These are phyloP conservation scores for Termitomyces sp. DNA, from an alignment of 768 basidiomycete genomes.

Conservation along the genomic window DNA sequence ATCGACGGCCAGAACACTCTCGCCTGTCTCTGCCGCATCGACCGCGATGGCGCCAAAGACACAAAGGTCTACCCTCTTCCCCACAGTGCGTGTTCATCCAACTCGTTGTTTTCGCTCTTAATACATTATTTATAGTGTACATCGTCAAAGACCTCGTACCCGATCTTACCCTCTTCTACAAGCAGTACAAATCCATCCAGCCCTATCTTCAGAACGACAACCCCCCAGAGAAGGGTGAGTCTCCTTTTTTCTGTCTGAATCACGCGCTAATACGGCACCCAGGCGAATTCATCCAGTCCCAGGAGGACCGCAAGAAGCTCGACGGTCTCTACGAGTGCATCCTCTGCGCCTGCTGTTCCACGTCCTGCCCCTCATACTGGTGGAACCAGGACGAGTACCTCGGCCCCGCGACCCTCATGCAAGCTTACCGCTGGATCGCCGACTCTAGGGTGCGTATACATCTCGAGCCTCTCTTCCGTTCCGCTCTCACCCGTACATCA, in stretches of 20 bases:
- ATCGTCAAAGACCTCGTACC: constrained; percentile 98
- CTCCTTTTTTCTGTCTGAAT: background rate
- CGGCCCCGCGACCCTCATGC: constrained; percentile 94
- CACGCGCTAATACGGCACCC: background rate
- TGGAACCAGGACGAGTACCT: constrained; percentile 99
- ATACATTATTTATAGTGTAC: constrained; percentile 60
- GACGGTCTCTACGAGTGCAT: constrained; percentile 98
- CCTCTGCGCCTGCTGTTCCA: constrained; percentile 95
- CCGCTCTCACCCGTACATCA: background rate
- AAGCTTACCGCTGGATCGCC: constrained; percentile 97
- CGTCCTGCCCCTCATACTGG: constrained; percentile 97
- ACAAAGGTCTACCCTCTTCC: constrained; percentile 95
- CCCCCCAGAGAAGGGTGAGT: constrained; percentile 60
- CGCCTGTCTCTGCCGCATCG: constrained; percentile 94
- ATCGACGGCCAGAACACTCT: constrained; percentile 97
- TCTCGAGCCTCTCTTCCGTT: background rate
- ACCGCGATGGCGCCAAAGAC: constrained; percentile 63
- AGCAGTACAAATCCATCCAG: constrained; percentile 99
- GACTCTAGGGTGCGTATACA: constrained; percentile 75
- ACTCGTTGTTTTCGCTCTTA: background rate
- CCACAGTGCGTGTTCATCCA: constrained; percentile 63
- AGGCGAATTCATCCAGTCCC: constrained; percentile 85
- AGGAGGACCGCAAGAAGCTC: constrained; percentile 89
- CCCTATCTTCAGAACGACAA: constrained; percentile 94
- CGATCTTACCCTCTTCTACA: constrained; percentile 89